Conservation (phyloP, 2,329 filamentous ascomycete genomes). For the Trichoderma arundinaceum region DNA sequence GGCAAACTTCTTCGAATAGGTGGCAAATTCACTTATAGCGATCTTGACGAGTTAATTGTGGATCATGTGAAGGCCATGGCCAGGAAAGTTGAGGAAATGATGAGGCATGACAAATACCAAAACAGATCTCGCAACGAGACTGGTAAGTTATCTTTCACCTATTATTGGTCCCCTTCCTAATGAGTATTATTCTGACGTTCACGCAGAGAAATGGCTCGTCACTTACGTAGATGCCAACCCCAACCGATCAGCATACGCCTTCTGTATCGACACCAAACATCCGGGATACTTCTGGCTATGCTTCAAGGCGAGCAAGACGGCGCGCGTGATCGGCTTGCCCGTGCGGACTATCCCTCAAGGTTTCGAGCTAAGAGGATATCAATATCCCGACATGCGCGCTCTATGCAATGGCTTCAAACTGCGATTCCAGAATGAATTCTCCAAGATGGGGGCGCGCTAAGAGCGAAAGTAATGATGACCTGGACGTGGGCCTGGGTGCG, state of each 20-base stretch:
- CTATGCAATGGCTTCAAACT: slow-evolving; percentile 98
- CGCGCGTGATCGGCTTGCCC: slow-evolving; percentile 76
- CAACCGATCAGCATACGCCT: slow-evolving; percentile 89
- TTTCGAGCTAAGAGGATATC: slow-evolving; percentile 85
- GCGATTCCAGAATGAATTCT: slow-evolving; percentile 69
- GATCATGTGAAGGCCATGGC: slow-evolving; percentile 98
- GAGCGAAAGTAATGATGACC: slow-evolving; percentile 5
- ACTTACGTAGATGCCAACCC: slow-evolving; percentile 97
- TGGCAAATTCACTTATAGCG: slow-evolving; percentile 88
- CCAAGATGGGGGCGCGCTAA: slow-evolving; percentile 59
- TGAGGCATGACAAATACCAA: slow-evolving; percentile 93
- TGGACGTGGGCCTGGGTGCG: not conserved
- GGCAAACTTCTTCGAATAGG: slow-evolving; percentile 84
- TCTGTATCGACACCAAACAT: slow-evolving; percentile 91
- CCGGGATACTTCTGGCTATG: slow-evolving; percentile 95
- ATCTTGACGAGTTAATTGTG: slow-evolving; percentile 96
- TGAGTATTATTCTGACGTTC: slow-evolving; percentile 34
- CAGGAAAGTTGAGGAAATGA: slow-evolving; percentile 95
- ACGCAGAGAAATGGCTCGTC: slow-evolving; percentile 86
- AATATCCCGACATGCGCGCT: slow-evolving; percentile 93
- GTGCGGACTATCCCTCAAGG: slow-evolving; percentile 93
- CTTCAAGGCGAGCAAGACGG: slow-evolving; percentile 86
- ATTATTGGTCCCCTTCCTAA: not conserved
- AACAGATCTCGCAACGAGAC: slow-evolving; percentile 78
- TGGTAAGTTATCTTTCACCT: slow-evolving; percentile 65